Base-by-base conservation (phyloP, 768 basidiomycete species). In the Pleurotus eryngii region DNA sequence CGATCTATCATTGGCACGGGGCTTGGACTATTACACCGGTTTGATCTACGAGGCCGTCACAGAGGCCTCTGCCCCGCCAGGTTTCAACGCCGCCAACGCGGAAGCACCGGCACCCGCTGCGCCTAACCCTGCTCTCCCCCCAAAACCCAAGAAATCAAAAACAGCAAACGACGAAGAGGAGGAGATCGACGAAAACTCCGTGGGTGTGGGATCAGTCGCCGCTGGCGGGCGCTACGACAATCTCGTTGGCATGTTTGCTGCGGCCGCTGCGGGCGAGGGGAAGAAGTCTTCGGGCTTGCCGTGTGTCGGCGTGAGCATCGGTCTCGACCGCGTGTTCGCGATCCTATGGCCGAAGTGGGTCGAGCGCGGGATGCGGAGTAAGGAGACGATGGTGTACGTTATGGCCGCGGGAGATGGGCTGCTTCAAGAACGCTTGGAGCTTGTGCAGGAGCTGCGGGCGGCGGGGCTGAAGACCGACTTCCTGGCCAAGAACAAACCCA, bases 201-300 rank as follows among this genome's bases (percentile, higher is more conserved):
- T 98, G 39, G 97, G 97, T 18, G 94, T 98, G 2, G 97, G 97
- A n/a, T 97, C 95, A 9, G 96, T 99, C 69, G 97, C 95, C n/a
- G 97, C 92, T 1, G 97, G 97, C 9, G 97, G 97, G 7, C 82
- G 97, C 35, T 99, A 99, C 72, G 97, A 98, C 75, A 86, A 87
- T 53, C 88, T 99, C 20, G 96, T 99, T 0, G 89, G 91, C 27
- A 83, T 94, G 77, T 97, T 99, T 77, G 80, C 83, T n/a, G 77
- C 86, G 0, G 89, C 89, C 0, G 89, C 94, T 0, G 81, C 91
- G 0, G 87, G 84, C 1, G 85, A 86, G 51, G 82, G 83, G 20
- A 92, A 90, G 76, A 80, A 79, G 68, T 77, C 79, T 1, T 68
- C 79, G 6, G 72, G 76, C 0, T 78, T 94, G 49, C 96, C 96